Conservation (phyloP, 208 protist species). For the Leishmania arabica region DNA sequence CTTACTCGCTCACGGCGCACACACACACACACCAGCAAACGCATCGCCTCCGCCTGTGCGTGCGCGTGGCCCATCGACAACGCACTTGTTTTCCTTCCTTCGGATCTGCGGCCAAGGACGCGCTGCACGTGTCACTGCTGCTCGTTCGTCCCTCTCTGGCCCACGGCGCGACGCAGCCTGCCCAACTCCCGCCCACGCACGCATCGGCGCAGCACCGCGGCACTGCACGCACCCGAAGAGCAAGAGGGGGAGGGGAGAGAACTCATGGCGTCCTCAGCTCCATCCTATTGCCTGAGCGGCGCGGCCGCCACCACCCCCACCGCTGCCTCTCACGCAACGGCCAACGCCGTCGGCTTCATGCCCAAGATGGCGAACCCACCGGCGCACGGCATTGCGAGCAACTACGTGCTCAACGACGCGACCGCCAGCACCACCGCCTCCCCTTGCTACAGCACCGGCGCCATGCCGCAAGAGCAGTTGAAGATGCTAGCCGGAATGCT, state of each 20-base stretch:
- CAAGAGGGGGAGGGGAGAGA: not conserved
- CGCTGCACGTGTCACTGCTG: not conserved
- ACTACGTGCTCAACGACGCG: not conserved
- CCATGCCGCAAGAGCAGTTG: constrained; percentile 12
- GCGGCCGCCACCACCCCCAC: not conserved
- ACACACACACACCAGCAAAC: not conserved
- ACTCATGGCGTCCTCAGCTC: not conserved
- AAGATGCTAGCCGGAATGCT: constrained; percentile 30
- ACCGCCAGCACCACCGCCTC: not conserved
- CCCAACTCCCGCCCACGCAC: not conserved
- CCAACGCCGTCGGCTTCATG: not conserved
- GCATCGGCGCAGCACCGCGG: not conserved
- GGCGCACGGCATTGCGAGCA: not conserved
- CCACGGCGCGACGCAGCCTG: not conserved
- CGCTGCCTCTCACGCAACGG: not conserved
- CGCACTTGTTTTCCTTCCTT: not conserved
- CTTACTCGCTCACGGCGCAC: not conserved
- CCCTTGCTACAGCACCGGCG: too few relatives aligned
- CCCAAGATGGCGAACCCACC: not conserved
- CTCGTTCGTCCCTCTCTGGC: not conserved
- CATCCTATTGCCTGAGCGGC: not conserved
- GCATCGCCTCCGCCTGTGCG: not conserved
- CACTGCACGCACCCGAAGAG: not conserved
- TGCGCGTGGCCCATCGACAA: not conserved
- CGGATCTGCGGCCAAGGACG: not conserved